Evolutionary conservation across 306 rosid species (phyloP), one percentile per base, ranked within the genome.

Genomic region (Sophora flavescens): DNA sequence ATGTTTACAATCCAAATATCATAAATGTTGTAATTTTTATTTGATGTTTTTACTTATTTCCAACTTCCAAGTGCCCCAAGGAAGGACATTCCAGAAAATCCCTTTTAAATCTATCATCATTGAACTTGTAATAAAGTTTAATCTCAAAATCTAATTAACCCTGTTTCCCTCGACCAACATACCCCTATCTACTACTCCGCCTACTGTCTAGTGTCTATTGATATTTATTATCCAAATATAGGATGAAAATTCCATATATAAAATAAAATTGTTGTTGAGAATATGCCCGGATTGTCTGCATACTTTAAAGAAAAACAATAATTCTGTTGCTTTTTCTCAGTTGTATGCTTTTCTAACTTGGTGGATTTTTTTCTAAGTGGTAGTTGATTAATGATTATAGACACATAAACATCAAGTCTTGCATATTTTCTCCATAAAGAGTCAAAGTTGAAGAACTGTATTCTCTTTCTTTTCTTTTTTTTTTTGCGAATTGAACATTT

Each of bases 391-490:
- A 5, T 36, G 76, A 53, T 60, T 61, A 6, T 32, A 54, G 76
- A 38, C 22, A 15, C 26, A 38, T 12, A 4, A 35, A 26, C 42
- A 26, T 10, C 11, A 2, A 17, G 18, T 38, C 2, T 64, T 68
- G 72, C 57, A 75, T 82, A 78, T 38, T 82, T 50, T 54, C 35
- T 78, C 61, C 48, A 18, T 33, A 22, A 69, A 78, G 26, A 81
- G 74, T 59, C 74, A 80, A 54, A n/a, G 38, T 28, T 80, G 1
- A 52, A 81, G 90, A 87, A 82, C 76, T 81, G 57, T 88, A 88
- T 82, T 36, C 32, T 81, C 82, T 33, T 62, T 28, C 17, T 0
- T 15, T 35, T n/a, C 41, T 64, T 22, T 9, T 0, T 15, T 35
- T n/a, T 64, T 64, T 22, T 9, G 45, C 12, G 6, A 62, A 15